Conservation (phyloP, 495 filamentous ascomycete species). For the Aspergillus haitiensis region DNA sequence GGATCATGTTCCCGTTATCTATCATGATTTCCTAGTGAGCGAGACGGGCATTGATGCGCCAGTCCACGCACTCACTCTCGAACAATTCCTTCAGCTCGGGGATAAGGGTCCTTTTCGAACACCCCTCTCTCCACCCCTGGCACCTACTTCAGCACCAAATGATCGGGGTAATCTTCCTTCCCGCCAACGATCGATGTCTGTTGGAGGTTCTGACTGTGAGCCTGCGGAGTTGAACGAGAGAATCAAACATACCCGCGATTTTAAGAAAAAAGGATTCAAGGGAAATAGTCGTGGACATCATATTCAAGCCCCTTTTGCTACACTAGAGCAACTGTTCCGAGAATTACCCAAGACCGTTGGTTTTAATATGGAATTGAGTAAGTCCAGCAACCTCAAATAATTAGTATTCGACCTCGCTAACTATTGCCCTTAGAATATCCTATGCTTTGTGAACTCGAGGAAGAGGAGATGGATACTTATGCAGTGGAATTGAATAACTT, state of each 20-base stretch:
- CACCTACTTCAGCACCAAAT: constrained; percentile 7
- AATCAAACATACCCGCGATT: constrained; percentile 96
- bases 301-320: constrained; percentile 93
- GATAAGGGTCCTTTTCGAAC: constrained; percentile 49
- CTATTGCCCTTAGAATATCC: constrained; percentile 69
- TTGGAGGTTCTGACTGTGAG: constrained; percentile 53
- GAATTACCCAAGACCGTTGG: constrained; percentile 77
- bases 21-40: constrained; percentile 98
- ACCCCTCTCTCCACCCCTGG: constrained; percentile 46
- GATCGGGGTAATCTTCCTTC: constrained; percentile 22
- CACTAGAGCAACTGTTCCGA: constrained; percentile 87
- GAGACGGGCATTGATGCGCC: constrained; percentile 98
- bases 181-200: constrained; percentile 57
- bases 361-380: constrained; percentile 97
- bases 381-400: constrained; percentile 32
- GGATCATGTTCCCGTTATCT: constrained; percentile 97
- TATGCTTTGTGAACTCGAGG: constrained; percentile 90
- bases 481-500: constrained; percentile 97
- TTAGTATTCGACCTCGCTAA: constrained; percentile 30
- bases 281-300: constrained; percentile 89
- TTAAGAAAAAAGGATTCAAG: constrained; percentile 92
- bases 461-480: constrained; percentile 96
- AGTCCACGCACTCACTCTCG: constrained; percentile 89
- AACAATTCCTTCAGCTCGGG: constrained; percentile 88
- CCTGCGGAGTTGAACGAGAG: constrained; percentile 72